phyloP scores from a whole-genome alignment of 2,329 filamentous ascomycete species.

The Penicillium nordicum region DNA sequence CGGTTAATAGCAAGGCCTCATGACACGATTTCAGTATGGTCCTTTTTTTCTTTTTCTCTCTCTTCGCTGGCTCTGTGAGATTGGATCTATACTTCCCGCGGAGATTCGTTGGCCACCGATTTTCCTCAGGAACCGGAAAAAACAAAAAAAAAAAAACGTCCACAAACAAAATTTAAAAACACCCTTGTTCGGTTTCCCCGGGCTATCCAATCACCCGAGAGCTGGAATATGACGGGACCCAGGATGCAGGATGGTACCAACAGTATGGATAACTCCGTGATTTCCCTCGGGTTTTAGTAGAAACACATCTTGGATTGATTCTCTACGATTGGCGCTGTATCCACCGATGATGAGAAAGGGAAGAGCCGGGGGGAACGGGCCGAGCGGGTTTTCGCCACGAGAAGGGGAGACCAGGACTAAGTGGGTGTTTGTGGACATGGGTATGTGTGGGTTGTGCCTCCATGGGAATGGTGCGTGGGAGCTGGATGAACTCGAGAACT shows the following conservation, averaged over 20 bases:
- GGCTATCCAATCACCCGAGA: background rate
- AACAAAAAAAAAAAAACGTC: background rate
- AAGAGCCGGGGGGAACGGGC: slow-evolving; percentile 31
- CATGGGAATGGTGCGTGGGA: slow-evolving; percentile 5
- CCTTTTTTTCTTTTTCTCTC: too few species aligned
- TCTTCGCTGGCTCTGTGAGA: background rate
- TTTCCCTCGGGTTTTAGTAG: background rate
- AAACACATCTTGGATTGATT: background rate
- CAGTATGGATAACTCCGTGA: background rate
- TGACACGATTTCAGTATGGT: background rate
- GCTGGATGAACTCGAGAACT: background rate
- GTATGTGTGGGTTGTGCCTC: slow-evolving; percentile 1
- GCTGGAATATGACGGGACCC: background rate
- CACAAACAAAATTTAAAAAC: background rate
- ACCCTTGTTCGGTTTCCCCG: background rate
- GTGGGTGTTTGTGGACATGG: background rate
- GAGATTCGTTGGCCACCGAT: background rate
- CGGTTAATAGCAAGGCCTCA: slow-evolving; percentile 1
- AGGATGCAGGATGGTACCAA: background rate
- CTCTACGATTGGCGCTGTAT: slow-evolving; percentile 13
- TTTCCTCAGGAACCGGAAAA: slow-evolving; percentile 7
- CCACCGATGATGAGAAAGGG: slow-evolving; percentile 18
- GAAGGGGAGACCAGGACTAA: background rate
- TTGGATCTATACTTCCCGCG: slow-evolving; percentile 6
- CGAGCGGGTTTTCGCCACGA: slow-evolving; percentile 25